Evolutionary conservation across 345 rosid species (phyloP).

Genomic region (Balakata baccata): DNA sequence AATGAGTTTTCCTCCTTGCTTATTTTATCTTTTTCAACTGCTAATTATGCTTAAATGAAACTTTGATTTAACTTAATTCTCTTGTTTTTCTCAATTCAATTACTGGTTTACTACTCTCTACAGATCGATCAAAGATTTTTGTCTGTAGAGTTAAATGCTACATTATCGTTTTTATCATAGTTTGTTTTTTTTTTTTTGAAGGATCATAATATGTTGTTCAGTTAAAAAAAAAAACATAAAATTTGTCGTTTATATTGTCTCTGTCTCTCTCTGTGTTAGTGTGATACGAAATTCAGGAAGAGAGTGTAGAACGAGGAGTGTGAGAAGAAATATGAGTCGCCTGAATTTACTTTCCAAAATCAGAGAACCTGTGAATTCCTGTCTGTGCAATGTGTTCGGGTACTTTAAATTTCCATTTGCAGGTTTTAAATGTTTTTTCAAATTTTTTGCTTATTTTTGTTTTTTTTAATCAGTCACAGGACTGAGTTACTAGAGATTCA

Average conservation of each 20-base stretch:
- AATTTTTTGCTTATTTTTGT: neutral
- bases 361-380: constrained; percentile 31
- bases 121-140: too few species aligned
- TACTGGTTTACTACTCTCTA: too few species aligned
- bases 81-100: too few species aligned
- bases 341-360: neutral
- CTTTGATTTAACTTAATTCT: neutral
- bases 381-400: constrained; percentile 66
- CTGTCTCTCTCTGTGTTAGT: neutral
- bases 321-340: neutral
- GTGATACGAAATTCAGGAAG: neutral
- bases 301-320: neutral
- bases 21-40: too few species aligned
- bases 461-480: constrained; percentile 37
- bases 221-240: too few species aligned
- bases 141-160: too few species aligned
- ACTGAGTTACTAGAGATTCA: constrained; percentile 68
- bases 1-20: too few species aligned
- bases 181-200: too few species aligned
- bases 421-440: neutral
- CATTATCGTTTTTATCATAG: too few species aligned
- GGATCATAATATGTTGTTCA: too few species aligned
- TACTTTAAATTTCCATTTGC: constrained; percentile 12
- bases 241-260: neutral
- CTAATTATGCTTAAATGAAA: neutral